Base-by-base conservation (phyloP, 768 basidiomycete species). In the Amanita pseudoporphyria region DNA sequence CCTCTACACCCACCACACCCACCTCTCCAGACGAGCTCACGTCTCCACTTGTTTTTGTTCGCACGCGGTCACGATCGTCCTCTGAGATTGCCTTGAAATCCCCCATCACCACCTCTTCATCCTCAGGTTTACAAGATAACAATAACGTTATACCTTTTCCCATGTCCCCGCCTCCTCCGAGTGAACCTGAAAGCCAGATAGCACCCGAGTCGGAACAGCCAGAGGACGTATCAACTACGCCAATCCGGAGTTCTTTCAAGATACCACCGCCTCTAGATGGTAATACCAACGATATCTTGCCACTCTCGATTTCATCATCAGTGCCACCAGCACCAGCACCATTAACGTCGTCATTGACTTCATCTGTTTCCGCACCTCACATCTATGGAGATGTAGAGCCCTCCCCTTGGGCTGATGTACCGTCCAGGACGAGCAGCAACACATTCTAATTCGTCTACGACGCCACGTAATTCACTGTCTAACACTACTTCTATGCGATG, bases 11-110 rank as follows among this genome's bases (percentile, higher is more conserved):
- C 3, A 41, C 19, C 7, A 41, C 21, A 12, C 9, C 22, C 5
- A 31, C 40, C 6, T 41, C 40, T 41, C 40, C 40, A 44, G 14
- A 30, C 31, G n/a, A 42, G 9, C 26, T 31, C 26, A 45, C 6
- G 19, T 31, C 43, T 18, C 24, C 24, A 19, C 33, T 38, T 12
- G 37, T 24, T 9, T 19, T 37, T 13, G 24, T 22, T 5, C 47
- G 47, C 19, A 40, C 37, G 0, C 36, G 47, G 3, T 9, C 26
- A 14, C 37, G 47, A 5, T 48, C 47, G 0, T 48, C 30, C 6
- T 48, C 47, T 21, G 37, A 48, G 18, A 32, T 48, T 9, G 47
- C 47, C 10, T 9, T 48, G 7, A 40, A 48, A 37, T 48, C 47
- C 5, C 47, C 47, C 35, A 40, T 46, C 7, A 24, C n/a, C n/a